These are phyloP conservation scores for Fusarium devonianum DNA, from an alignment of 2,329 filamentous ascomycete species.

Conservation along the genomic window DNA sequence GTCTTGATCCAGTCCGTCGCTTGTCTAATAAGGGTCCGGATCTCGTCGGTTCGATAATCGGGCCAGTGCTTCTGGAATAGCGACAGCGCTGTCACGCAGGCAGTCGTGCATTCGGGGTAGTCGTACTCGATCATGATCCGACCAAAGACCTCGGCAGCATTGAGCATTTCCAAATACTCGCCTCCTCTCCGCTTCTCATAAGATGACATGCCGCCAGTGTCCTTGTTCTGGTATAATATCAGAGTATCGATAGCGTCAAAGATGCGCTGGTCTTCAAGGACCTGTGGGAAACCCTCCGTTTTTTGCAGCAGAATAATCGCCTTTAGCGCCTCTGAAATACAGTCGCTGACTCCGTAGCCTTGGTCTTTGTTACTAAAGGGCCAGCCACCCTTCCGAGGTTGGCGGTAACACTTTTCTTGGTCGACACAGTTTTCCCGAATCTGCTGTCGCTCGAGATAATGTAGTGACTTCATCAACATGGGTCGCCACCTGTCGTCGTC, in stretches of 20 bases:
- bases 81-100: conserved; percentile 85
- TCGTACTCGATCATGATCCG: conserved; percentile 99
- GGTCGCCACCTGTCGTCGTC: conserved; percentile 77
- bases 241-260: conserved; percentile 91
- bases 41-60: conserved; percentile 78
- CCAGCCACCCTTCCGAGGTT: conserved; percentile 92
- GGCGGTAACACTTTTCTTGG: conserved; percentile 83
- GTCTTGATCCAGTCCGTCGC: conserved; percentile 85
- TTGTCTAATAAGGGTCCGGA: conserved; percentile 72
- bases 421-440: conserved; percentile 83
- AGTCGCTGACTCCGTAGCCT: conserved; percentile 95
- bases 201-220: conserved; percentile 83
- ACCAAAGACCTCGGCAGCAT: conserved; percentile 95
- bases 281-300: conserved; percentile 73
- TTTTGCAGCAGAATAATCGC: conserved; percentile 85
- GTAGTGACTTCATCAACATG: conserved; percentile 82
- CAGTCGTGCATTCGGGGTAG: conserved; percentile 97
- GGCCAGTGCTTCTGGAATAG: conserved; percentile 85
- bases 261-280: conserved; percentile 79
- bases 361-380: conserved; percentile 92
- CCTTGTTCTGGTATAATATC: conserved; percentile 84
- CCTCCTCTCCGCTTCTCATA: conserved; percentile 87
- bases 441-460: conserved; percentile 90
- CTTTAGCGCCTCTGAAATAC: conserved; percentile 89
- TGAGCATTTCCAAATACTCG: conserved; percentile 81